Evolutionary conservation across 2,329 filamentous ascomycete species (phyloP).

Genomic region (Didymella pinodella): DNA sequence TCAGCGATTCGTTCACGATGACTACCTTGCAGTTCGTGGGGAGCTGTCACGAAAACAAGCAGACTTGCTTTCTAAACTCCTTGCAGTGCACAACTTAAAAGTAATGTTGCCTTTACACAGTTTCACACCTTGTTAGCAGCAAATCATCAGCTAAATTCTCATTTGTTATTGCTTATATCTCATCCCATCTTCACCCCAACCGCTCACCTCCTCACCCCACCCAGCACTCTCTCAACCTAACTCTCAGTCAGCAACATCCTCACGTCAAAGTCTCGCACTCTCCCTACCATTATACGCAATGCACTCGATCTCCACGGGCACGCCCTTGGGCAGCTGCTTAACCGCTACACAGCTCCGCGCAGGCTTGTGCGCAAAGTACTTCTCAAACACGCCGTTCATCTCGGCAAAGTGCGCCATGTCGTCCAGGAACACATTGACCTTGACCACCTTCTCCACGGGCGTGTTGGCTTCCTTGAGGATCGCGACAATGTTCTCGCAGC

Average conservation of each 20-base stretch:
- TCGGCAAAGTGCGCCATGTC: conserved; percentile 89
- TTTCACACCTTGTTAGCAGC: too few relatives aligned
- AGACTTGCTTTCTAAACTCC: too few relatives aligned
- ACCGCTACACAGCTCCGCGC: conserved; percentile 91
- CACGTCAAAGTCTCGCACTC: conserved; percentile 34
- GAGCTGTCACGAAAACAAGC: too few relatives aligned
- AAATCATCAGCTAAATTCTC: too few relatives aligned
- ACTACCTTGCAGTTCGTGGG: too few relatives aligned
- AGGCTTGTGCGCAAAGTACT: conserved; percentile 83
- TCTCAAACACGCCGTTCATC: conserved; percentile 86
- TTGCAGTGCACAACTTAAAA: too few relatives aligned
- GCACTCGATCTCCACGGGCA: conserved; percentile 89
- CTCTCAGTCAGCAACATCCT: conserved; percentile 8
- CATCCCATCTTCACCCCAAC: too few relatives aligned
- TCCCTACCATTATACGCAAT: conserved; percentile 66
- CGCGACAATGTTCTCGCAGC: conserved; percentile 81
- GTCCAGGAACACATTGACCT: conserved; percentile 81
- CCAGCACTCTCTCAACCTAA: conserved; percentile 20
- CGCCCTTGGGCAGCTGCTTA: conserved; percentile 85
- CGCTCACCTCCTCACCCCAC: too few relatives aligned
- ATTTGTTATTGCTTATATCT: too few relatives aligned
- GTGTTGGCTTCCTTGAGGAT: conserved; percentile 85
- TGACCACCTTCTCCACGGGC: conserved; percentile 80
- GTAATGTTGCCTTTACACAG: too few relatives aligned
- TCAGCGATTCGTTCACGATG: too few relatives aligned